A percentile compares a stretch with the other conserved stretches of the same genome.
These are phyloP conservation scores for Phialophora verrucosa DNA, from an alignment of 2,329 filamentous ascomycete genomes.

Conservation along the genomic window DNA sequence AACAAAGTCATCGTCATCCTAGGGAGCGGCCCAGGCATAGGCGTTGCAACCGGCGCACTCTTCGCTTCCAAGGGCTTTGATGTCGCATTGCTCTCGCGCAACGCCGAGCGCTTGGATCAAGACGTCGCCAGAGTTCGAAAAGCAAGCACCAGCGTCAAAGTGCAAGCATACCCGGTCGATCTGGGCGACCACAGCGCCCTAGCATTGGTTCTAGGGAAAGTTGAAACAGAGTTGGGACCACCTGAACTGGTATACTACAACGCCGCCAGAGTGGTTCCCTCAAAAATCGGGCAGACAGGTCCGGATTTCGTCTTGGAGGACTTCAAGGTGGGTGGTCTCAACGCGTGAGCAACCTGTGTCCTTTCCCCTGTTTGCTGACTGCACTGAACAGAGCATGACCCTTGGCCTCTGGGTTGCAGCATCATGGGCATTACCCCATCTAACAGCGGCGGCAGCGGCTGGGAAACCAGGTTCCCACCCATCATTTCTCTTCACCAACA, in stretches of 20 bases:
- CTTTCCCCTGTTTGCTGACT: slow-evolving; percentile 5
- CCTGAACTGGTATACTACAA: slow-evolving; percentile 34
- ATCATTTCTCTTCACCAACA: slow-evolving; percentile 30
- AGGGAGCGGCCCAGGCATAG: slow-evolving; percentile 32
- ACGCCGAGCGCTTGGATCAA: slow-evolving; percentile 22
- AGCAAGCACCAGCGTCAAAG: slow-evolving; percentile 14
- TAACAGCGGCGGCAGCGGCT: slow-evolving; percentile 17
- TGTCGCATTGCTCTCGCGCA: slow-evolving; percentile 29
- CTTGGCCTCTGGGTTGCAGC: slow-evolving; percentile 30
- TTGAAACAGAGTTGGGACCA: slow-evolving; percentile 21
- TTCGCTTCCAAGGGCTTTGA: slow-evolving; percentile 30
- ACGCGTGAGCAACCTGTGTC: neutral
- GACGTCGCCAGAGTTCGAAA: slow-evolving; percentile 24
- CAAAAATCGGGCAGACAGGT: slow-evolving; percentile 18
- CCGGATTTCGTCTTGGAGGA: slow-evolving; percentile 30
- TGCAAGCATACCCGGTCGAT: slow-evolving; percentile 28
- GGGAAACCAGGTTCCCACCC: slow-evolving; percentile 19
- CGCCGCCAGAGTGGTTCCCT: slow-evolving; percentile 24
- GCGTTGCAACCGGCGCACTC: slow-evolving; percentile 21
- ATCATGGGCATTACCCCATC: slow-evolving; percentile 30
- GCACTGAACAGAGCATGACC: slow-evolving; percentile 24
- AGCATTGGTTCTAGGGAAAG: slow-evolving; percentile 17
- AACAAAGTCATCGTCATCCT: slow-evolving; percentile 28
- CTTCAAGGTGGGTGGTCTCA: slow-evolving; percentile 23
- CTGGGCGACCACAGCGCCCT: slow-evolving; percentile 27